These are phyloP conservation scores for Mychonastes homosphaera DNA, from an alignment of 139 green algal species.

Conservation along the genomic window DNA sequence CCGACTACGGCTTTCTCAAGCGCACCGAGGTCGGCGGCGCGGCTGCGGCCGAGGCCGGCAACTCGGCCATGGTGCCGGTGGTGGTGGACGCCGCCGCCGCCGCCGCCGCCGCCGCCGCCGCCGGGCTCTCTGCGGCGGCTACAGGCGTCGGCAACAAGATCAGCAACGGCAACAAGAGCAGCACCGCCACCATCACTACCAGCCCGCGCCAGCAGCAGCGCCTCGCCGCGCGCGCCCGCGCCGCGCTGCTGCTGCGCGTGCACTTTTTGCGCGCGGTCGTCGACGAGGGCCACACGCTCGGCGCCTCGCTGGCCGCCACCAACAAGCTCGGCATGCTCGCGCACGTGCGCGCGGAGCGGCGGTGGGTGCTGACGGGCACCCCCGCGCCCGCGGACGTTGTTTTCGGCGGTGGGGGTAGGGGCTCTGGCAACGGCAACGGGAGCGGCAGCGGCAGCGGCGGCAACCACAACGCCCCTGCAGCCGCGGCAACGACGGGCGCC, in stretches of 20 bases:
- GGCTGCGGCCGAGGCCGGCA: neutral
- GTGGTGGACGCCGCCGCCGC: too few relatives aligned
- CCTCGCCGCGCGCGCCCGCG: too few relatives aligned
- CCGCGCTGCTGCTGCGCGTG: constrained; percentile 41
- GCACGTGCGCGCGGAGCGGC: constrained; percentile 56
- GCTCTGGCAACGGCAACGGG: constrained; percentile 15
- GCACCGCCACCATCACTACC: too few relatives aligned
- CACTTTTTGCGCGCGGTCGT: constrained; percentile 87
- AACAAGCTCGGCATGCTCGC: constrained; percentile 62
- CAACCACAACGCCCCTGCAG: too few relatives aligned
- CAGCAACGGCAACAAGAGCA: too few relatives aligned
- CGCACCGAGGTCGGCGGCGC: neutral
- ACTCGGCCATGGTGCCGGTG: too few relatives aligned
- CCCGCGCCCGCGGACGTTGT: constrained; percentile 14
- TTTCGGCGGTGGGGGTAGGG: too few relatives aligned
- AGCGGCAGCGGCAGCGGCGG: neutral
- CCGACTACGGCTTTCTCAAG: constrained; percentile 40
- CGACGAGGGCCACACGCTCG: constrained; percentile 90
- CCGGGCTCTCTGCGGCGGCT: too few relatives aligned
- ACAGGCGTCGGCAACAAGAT: too few relatives aligned
- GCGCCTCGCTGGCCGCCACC: constrained; percentile 51
- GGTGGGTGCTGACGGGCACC: constrained; percentile 44
- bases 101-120: too few relatives aligned
- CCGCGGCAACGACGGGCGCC: constrained; percentile 2
- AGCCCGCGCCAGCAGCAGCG: too few relatives aligned